Evolutionary conservation across 2,329 filamentous ascomycete species (phyloP).

Genomic region (Volutella citrinella): DNA sequence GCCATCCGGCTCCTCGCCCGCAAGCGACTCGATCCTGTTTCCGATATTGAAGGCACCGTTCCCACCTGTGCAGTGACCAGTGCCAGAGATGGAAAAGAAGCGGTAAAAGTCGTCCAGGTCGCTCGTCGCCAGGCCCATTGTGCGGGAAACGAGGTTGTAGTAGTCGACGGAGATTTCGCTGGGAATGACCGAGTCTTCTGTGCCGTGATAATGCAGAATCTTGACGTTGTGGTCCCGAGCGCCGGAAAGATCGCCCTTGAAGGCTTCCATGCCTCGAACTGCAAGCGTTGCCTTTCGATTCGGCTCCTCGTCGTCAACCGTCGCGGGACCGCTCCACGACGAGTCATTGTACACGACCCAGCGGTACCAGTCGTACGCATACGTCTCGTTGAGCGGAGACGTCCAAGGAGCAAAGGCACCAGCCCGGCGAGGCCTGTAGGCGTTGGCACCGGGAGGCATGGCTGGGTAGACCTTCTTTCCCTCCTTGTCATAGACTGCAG

Average conservation of each 20-base stretch:
- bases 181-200: slow-evolving; percentile 40
- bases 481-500: slow-evolving; percentile 3
- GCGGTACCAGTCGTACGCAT: slow-evolving; percentile 9
- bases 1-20: slow-evolving; percentile 30
- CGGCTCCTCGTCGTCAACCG: slow-evolving; percentile 36
- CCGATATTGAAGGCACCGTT: slow-evolving; percentile 38
- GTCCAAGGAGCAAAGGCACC: slow-evolving; percentile 12
- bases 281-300: no score
- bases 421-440: slow-evolving; percentile 38
- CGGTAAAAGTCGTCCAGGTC: slow-evolving; percentile 47
- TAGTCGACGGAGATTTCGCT: slow-evolving; percentile 22
- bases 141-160: slow-evolving; percentile 17
- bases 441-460: slow-evolving; percentile 24
- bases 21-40: slow-evolving; percentile 14
- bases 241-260: slow-evolving; percentile 32
- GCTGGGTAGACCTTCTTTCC: slow-evolving; percentile 34
- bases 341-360: slow-evolving; percentile 12
- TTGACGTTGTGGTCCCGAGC: slow-evolving; percentile 39
- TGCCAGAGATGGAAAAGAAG: slow-evolving; percentile 50
- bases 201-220: slow-evolving; percentile 43
- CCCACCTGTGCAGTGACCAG: slow-evolving; percentile 44
- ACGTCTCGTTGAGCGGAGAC: no score
- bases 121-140: slow-evolving; percentile 23
- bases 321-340: slow-evolving; percentile 3
- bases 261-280: slow-evolving; percentile 4